phyloP scores from a whole-genome alignment of 495 filamentous ascomycete genomes.

The Penicillium bovifimosum region DNA sequence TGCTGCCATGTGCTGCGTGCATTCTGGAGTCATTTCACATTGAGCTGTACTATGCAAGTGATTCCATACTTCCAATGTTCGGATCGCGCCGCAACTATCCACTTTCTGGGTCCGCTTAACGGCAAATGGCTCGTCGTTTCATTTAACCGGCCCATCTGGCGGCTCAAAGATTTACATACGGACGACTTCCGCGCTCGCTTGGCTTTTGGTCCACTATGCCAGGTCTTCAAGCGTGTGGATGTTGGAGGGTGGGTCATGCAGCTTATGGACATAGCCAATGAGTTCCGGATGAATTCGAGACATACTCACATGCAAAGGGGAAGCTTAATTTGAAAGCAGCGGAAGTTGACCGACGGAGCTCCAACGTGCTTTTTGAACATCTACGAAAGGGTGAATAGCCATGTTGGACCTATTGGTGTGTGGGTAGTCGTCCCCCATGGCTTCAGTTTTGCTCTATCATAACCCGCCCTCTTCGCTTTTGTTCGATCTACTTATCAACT shows the following conservation, averaged over 20 bases:
- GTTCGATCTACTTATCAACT: neutral
- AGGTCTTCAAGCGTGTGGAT: neutral
- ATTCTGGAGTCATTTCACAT: too few relatives aligned
- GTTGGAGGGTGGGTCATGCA: neutral
- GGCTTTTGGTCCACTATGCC: neutral
- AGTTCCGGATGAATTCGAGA: slow-evolving; percentile 2
- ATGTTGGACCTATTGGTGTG: slow-evolving; percentile 12
- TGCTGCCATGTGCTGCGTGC: neutral
- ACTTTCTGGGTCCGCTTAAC: slow-evolving; percentile 17
- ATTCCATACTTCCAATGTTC: slow-evolving; percentile 15
- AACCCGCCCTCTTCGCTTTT: too few relatives aligned
- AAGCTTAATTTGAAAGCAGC: neutral
- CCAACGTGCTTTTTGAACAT: too few relatives aligned
- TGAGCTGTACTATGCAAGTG: too few relatives aligned
- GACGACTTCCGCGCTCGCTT: slow-evolving; percentile 18
- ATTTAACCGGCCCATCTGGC: neutral
- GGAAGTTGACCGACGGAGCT: slow-evolving; percentile 17
- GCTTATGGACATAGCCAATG: slow-evolving; percentile 10
- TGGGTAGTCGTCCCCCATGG: too few relatives aligned
- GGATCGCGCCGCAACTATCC: slow-evolving; percentile 11
- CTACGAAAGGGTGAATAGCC: slow-evolving; percentile 8
- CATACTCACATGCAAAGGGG: slow-evolving; percentile 11
- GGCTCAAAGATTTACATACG: slow-evolving; percentile 6
- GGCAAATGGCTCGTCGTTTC: neutral
- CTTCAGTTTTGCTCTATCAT: too few relatives aligned